Evolutionary conservation across 306 rosid species (phyloP).

Genomic region (Psophocarpus tetragonolobus): DNA sequence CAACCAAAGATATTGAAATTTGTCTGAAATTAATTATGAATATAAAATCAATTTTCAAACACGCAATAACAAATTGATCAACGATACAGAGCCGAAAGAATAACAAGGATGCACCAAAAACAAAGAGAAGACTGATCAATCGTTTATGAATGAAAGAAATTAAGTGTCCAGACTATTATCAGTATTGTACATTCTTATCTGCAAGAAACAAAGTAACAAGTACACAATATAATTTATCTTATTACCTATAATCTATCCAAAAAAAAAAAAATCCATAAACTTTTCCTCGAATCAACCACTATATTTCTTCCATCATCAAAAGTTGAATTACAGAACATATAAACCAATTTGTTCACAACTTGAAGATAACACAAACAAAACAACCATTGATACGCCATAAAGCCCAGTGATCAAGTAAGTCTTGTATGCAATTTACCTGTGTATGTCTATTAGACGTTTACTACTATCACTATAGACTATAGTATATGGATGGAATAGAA

Average conservation of each 20-base stretch:
- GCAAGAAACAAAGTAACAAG: background rate
- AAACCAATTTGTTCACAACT: background rate
- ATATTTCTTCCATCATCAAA: background rate
- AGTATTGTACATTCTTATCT: background rate
- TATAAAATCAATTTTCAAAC: too few relatives aligned
- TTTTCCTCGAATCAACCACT: constrained; percentile 10
- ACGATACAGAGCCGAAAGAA: background rate
- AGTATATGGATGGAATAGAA: background rate
- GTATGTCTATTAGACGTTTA: constrained; percentile 13
- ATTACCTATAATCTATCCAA: background rate
- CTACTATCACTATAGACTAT: constrained; percentile 27
- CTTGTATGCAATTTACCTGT: constrained; percentile 25
- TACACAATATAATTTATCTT: background rate
- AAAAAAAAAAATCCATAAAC: background rate
- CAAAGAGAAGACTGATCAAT: background rate
- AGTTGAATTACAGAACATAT: background rate
- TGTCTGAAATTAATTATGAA: too few relatives aligned
- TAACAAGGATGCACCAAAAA: background rate
- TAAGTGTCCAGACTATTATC: background rate
- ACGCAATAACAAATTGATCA: too few relatives aligned
- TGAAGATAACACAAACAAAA: constrained; percentile 1
- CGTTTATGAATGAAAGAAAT: background rate
- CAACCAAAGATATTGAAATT: too few relatives aligned
- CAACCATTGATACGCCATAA: background rate
- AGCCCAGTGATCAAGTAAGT: background rate